These are phyloP conservation scores for Epicoccum sorghinum DNA, from an alignment of 2,329 filamentous ascomycete species.

Conservation along the genomic window DNA sequence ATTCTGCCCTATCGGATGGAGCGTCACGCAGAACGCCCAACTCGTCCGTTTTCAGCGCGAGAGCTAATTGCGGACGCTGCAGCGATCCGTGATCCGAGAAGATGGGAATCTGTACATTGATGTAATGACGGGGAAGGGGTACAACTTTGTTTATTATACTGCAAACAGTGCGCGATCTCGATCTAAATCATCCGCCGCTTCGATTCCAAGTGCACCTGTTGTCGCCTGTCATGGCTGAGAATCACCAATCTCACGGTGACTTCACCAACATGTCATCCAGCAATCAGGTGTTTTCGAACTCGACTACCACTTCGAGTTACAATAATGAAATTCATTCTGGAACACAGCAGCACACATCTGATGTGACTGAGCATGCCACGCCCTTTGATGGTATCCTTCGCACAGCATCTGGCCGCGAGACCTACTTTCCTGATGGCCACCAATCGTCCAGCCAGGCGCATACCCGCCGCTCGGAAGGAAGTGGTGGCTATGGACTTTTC, in stretches of 20 bases:
- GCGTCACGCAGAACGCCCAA: neutral
- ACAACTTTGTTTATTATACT: conserved; percentile 10
- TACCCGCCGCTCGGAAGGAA: neutral
- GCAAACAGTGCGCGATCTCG: conserved; percentile 6
- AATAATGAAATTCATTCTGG: conserved; percentile 1
- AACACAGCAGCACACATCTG: conserved; percentile 6
- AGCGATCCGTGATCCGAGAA: conserved; percentile 16
- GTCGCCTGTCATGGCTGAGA: conserved; percentile 23
- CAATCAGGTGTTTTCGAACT: conserved; percentile 6
- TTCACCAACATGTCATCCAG: conserved; percentile 15
- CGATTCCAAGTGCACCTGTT: conserved; percentile 10
- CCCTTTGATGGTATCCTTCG: conserved; percentile 25
- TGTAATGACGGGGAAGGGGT: conserved; percentile 8
- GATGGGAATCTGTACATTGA: conserved; percentile 7
- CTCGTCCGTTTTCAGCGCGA: conserved; percentile 22
- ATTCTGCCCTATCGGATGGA: conserved; percentile 14
- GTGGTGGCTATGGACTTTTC: conserved; percentile 9
- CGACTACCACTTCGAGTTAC: neutral
- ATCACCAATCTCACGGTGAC: conserved; percentile 15
- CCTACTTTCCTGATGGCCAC: conserved; percentile 38
- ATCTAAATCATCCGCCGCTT: neutral
- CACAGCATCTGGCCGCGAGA: conserved; percentile 37
- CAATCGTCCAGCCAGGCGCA: neutral
- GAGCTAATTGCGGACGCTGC: conserved; percentile 16
- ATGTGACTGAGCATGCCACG: conserved; percentile 1